Conservation (phyloP, 2,329 filamentous ascomycete species). For the Paracoccidioides brasiliensis region DNA sequence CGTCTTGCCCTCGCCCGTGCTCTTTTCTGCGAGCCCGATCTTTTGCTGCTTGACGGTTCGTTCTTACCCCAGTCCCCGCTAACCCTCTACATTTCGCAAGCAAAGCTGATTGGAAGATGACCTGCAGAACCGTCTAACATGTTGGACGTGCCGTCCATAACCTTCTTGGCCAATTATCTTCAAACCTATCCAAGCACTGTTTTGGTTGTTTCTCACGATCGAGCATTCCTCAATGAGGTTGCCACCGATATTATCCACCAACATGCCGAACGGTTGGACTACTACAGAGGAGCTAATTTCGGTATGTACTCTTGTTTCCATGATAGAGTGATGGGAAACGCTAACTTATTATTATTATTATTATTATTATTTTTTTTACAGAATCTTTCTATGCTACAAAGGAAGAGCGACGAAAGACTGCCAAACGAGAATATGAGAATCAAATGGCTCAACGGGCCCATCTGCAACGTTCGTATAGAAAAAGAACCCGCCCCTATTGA, state of each 20-base stretch:
- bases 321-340: not conserved
- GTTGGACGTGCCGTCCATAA: conserved; percentile 99
- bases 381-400: conserved; percentile 95
- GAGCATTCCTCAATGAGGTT: conserved; percentile 96
- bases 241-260: conserved; percentile 99
- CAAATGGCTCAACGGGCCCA: conserved; percentile 91
- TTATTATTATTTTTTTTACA: conserved; percentile 8
- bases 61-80: not conserved
- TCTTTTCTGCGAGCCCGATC: conserved; percentile 93
- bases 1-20: conserved; percentile 86
- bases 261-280: conserved; percentile 91
- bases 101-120: not conserved
- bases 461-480: conserved; percentile 48
- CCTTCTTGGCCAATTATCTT: conserved; percentile 91
- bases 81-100: not conserved
- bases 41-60: conserved; percentile 70
- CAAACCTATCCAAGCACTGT: conserved; percentile 90
- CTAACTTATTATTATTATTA: too few relatives aligned
- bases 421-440: conserved; percentile 95
- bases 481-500: not conserved
- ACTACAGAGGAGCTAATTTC: conserved; percentile 97
- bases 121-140: conserved; percentile 89
- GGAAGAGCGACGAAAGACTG: conserved; percentile 92
- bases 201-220: conserved; percentile 94
- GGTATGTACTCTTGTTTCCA: conserved; percentile 23